Percentiles rank a stretch among this genome's conserved stretches.
These are phyloP conservation scores for Chrysanthemum makinoi DNA, from an alignment of 129 eudicot species.

Conservation along the genomic window DNA sequence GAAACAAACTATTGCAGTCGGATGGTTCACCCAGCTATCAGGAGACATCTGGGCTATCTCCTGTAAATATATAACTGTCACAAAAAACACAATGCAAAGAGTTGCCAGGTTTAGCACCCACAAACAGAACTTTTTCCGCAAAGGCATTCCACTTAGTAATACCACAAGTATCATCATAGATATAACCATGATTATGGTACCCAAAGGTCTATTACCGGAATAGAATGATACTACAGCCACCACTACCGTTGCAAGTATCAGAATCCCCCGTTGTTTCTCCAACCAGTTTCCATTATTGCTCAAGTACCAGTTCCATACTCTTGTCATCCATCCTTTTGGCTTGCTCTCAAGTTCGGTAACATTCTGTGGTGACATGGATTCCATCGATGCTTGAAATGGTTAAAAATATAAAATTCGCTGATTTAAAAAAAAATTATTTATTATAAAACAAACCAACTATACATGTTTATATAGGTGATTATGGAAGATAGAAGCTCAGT, in stretches of 20 bases:
- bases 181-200: constrained; percentile 27
- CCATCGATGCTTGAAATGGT: neutral
- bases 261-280: constrained; percentile 33
- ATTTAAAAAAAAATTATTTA: neutral
- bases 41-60: constrained; percentile 29
- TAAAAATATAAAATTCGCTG: neutral
- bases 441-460: neutral
- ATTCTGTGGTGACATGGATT: neutral
- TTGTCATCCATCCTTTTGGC: constrained; percentile 6
- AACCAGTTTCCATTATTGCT: constrained; percentile 26
- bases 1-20: neutral
- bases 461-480: neutral
- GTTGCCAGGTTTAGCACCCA: constrained; percentile 31
- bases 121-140: constrained; percentile 27
- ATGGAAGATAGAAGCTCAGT: neutral
- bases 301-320: constrained; percentile 22
- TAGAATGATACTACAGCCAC: constrained; percentile 16
- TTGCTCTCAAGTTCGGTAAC: neutral
- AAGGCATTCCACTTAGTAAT: constrained; percentile 29
- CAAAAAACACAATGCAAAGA: constrained; percentile 21
- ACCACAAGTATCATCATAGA: constrained; percentile 27
- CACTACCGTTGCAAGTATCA: constrained; percentile 17
- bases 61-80: constrained; percentile 3
- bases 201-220: neutral
- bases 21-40: constrained; percentile 11